Evolutionary conservation across 257 asterid genomes (phyloP).

Genomic region (Eucommia ulmoides): DNA sequence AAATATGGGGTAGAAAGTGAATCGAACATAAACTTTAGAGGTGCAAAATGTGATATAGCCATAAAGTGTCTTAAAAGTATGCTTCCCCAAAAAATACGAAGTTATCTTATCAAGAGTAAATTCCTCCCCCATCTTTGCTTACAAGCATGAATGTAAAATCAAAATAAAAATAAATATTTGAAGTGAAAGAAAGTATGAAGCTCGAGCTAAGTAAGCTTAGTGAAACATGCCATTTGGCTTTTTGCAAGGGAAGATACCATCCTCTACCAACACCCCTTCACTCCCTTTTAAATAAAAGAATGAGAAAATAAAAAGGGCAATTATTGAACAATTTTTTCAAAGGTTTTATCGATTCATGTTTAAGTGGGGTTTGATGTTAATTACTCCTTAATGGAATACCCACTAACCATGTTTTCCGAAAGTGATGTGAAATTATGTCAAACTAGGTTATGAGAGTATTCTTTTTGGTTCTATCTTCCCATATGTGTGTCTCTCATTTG

Average conservation of each 20-base stretch:
- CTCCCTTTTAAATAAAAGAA: not conserved
- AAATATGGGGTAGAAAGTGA: too few relatives aligned
- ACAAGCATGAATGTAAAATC: conserved; percentile 4
- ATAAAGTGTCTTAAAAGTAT: too few relatives aligned
- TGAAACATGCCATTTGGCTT: not conserved
- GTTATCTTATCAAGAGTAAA: too few relatives aligned
- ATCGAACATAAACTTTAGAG: too few relatives aligned
- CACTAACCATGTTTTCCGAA: not conserved
- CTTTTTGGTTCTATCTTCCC: too few relatives aligned
- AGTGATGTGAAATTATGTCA: not conserved
- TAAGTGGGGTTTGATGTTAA: not conserved
- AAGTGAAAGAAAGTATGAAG: not conserved
- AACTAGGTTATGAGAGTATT: not conserved
- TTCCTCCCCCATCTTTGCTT: conserved; percentile 13
- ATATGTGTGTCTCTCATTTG: not conserved
- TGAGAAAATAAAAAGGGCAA: not conserved
- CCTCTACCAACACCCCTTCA: not conserved
- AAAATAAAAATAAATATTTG: not conserved
- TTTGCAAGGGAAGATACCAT: not conserved
- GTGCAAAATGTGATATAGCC: too few relatives aligned
- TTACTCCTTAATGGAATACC: conserved; percentile 1
- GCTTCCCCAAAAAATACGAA: too few relatives aligned
- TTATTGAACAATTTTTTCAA: not conserved
- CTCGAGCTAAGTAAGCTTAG: not conserved
- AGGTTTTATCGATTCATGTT: not conserved